Conservation (phyloP, 305 asterid genomes). For the Petunia hybrid region DNA sequence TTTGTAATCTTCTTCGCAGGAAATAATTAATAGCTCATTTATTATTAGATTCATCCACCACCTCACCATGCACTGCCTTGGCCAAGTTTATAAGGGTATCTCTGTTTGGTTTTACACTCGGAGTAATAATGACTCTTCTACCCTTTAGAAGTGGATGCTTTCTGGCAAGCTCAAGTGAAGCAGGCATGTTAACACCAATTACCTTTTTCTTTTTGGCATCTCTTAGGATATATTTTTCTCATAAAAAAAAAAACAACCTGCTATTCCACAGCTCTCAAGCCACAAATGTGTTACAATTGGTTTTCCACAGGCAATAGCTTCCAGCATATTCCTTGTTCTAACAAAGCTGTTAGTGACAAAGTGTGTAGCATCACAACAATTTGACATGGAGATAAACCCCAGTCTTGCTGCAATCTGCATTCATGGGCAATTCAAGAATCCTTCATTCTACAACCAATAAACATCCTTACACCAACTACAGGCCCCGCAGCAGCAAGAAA, state of each 20-base stretch:
- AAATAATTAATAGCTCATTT: conserved; percentile 60
- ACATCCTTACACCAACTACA: no score
- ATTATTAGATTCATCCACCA: conserved; percentile 41
- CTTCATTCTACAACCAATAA: background rate
- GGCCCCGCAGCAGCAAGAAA: no score
- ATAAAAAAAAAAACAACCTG: conserved; percentile 58
- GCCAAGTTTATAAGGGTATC: conserved; percentile 64
- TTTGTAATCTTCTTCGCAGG: conserved; percentile 64
- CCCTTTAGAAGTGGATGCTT: conserved; percentile 71
- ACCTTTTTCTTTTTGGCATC: conserved; percentile 79
- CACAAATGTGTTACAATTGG: conserved; percentile 77
- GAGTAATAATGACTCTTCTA: conserved; percentile 64
- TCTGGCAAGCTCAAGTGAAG: conserved; percentile 65
- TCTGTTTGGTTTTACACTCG: conserved; percentile 62
- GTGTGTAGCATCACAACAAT: conserved; percentile 75
- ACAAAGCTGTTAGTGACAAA: conserved; percentile 70
- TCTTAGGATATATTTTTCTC: conserved; percentile 70
- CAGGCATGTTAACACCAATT: conserved; percentile 71
- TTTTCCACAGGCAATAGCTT: conserved; percentile 74
- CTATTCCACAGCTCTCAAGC: conserved; percentile 80
- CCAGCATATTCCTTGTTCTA: conserved; percentile 80
- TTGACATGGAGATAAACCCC: conserved; percentile 59
- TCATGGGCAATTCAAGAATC: conserved; percentile 38
- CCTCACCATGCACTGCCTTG: conserved; percentile 74
- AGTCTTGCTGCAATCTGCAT: conserved; percentile 62